A percentile compares a stretch with the other conserved stretches of the same genome.
Evolutionary conservation across 2,329 filamentous ascomycete species (phyloP).

Genomic region (Thermomyces lanuginosus): DNA sequence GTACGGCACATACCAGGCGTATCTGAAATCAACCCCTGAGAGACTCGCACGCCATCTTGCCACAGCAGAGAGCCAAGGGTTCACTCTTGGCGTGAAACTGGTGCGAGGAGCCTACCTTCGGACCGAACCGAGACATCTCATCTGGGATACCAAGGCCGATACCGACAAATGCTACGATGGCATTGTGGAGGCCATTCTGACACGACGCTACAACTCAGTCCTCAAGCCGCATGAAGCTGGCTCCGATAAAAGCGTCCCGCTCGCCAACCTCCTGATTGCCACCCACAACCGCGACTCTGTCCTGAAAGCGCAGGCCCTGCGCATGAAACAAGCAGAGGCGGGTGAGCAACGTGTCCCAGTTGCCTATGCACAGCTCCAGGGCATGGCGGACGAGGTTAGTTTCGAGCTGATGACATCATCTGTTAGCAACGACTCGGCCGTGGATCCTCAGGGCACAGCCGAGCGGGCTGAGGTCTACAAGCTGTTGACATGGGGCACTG

Average conservation of each 20-base stretch:
- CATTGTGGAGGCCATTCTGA: slow-evolving; percentile 39
- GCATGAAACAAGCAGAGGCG: slow-evolving; percentile 29
- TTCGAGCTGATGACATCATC: no score
- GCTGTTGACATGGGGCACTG: slow-evolving; percentile 43
- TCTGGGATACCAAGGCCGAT: slow-evolving; percentile 32
- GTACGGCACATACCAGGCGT: slow-evolving; percentile 38
- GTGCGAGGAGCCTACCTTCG: slow-evolving; percentile 39
- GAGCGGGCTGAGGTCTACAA: slow-evolving; percentile 39
- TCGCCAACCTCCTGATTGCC: slow-evolving; percentile 40
- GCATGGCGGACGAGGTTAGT: slow-evolving; percentile 90
- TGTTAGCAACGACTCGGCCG: no score
- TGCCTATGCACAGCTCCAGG: slow-evolving; percentile 66
- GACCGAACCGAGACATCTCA: slow-evolving; percentile 30
- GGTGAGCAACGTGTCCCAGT: slow-evolving; percentile 32
- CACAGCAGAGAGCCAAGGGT: slow-evolving; percentile 31
- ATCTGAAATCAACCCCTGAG: slow-evolving; percentile 32
- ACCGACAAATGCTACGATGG: slow-evolving; percentile 39
- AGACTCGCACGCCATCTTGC: slow-evolving; percentile 32
- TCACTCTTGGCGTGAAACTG: slow-evolving; percentile 36
- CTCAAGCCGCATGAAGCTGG: slow-evolving; percentile 32
- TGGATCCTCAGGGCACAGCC: slow-evolving; percentile 11
- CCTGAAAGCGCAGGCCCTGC: slow-evolving; percentile 32
- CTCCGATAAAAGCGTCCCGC: slow-evolving; percentile 17
- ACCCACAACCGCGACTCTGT: slow-evolving; percentile 44
- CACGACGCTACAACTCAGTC: slow-evolving; percentile 41